Evolutionary conservation across 345 rosid species (phyloP).

Genomic region (Reutealis trisperma): DNA sequence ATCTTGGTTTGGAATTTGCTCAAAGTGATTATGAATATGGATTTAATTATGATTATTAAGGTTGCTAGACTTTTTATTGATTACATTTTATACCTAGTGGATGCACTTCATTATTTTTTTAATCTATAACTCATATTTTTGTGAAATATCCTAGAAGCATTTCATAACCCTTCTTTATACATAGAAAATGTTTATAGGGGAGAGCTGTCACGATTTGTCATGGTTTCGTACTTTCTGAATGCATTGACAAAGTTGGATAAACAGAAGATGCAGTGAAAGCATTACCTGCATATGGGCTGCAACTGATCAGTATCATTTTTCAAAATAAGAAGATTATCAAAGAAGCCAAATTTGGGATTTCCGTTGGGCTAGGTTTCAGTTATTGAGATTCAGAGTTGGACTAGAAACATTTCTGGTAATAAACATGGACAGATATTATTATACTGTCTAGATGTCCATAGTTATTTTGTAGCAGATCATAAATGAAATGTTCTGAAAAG

Average conservation of each 20-base stretch:
- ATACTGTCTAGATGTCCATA: constrained; percentile 2
- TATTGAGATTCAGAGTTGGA: constrained; percentile 75
- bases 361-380: constrained; percentile 76
- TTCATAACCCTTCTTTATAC: too few relatives aligned
- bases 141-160: too few relatives aligned
- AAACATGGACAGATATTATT: constrained; percentile 76
- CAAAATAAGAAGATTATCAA: constrained; percentile 54
- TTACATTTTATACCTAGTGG: too few relatives aligned
- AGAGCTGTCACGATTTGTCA: constrained; percentile 19
- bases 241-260: constrained; percentile 70
- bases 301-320: constrained; percentile 55
- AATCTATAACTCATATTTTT: too few relatives aligned
- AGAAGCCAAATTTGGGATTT: constrained; percentile 61
- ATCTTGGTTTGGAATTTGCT: too few relatives aligned
- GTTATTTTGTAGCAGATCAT: background rate
- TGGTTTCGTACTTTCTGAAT: constrained; percentile 72
- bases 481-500: background rate
- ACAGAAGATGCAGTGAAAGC: constrained; percentile 83
- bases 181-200: too few relatives aligned
- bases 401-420: too few relatives aligned
- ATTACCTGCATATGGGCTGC: constrained; percentile 68
- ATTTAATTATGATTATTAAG: too few relatives aligned
- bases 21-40: too few relatives aligned
- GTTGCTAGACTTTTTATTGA: too few relatives aligned
- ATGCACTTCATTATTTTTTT: too few relatives aligned